Conservation (phyloP, 2,329 filamentous ascomycete species). For the Neofusicoccum sp. region DNA sequence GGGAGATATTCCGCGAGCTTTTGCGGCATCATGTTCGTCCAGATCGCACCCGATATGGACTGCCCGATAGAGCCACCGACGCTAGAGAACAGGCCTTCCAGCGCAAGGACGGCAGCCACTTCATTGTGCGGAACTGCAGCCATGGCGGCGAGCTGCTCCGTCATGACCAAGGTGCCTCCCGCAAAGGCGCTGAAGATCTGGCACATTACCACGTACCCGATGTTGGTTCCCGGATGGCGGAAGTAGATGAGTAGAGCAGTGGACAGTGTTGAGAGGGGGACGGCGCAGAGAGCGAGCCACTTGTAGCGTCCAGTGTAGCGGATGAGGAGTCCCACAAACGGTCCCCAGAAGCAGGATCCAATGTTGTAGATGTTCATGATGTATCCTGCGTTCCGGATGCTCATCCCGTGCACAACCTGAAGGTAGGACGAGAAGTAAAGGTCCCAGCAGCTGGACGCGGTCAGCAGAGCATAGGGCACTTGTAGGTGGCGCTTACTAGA, state of each 20-base stretch:
- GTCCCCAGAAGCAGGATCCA: constrained; percentile 26
- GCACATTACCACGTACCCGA: constrained; percentile 33
- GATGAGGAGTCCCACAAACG: constrained; percentile 21
- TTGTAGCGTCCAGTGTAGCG: constrained; percentile 21
- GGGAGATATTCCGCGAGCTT: constrained; percentile 50
- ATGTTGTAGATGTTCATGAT: constrained; percentile 29
- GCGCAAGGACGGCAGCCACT: constrained; percentile 59
- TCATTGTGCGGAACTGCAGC: constrained; percentile 49
- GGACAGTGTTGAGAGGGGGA: constrained; percentile 29
- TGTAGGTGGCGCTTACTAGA: not conserved
- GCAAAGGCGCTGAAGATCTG: constrained; percentile 33
- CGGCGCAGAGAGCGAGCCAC: constrained; percentile 14
- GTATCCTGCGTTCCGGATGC: constrained; percentile 25
- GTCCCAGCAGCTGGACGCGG: constrained; percentile 24
- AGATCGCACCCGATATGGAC: constrained; percentile 61
- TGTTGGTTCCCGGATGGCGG: constrained; percentile 27
- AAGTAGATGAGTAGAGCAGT: constrained; percentile 33
- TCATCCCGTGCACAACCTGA: constrained; percentile 29
- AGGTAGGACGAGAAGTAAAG: constrained; percentile 35
- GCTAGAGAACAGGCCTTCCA: constrained; percentile 59
- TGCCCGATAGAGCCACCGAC: constrained; percentile 44
- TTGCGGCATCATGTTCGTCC: constrained; percentile 56
- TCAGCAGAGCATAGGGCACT: no score
- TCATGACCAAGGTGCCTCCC: constrained; percentile 28
- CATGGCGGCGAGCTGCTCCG: constrained; percentile 15